phyloP scores from a whole-genome alignment of 2,329 filamentous ascomycete genomes.

The Aspergillus melleus region DNA sequence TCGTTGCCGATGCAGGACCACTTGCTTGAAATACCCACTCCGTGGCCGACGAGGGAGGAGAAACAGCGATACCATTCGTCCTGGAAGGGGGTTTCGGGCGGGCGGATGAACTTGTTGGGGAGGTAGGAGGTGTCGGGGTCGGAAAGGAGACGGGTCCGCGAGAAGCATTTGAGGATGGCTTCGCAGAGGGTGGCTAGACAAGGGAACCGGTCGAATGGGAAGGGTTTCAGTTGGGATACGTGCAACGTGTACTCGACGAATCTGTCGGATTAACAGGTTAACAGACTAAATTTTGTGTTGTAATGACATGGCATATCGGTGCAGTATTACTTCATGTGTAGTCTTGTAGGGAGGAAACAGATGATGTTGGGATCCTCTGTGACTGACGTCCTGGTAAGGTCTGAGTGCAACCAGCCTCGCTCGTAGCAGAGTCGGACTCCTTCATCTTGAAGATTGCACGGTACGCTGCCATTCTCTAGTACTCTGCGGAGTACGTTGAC shows the following conservation, averaged over 20 bases:
- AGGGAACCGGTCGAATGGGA: slow-evolving; percentile 12
- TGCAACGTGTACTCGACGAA: slow-evolving; percentile 11
- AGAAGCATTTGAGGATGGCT: slow-evolving; percentile 9
- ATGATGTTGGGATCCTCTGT: neutral
- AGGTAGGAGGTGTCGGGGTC: slow-evolving; percentile 1
- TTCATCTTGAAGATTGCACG: slow-evolving; percentile 6
- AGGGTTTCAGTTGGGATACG: slow-evolving; percentile 1
- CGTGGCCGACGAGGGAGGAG: slow-evolving; percentile 2
- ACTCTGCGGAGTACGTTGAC: slow-evolving; percentile 9
- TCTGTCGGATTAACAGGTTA: slow-evolving; percentile 3
- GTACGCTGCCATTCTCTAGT: slow-evolving; percentile 10
- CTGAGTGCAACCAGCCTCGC: slow-evolving; percentile 11
- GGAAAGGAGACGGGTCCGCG: slow-evolving; percentile 6
- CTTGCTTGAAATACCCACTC: slow-evolving; percentile 8
- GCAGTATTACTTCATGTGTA: slow-evolving; percentile 9
- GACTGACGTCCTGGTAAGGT: neutral
- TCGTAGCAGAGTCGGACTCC: slow-evolving; percentile 10
- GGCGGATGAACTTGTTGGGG: neutral
- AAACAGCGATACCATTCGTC: slow-evolving; percentile 16
- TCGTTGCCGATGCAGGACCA: slow-evolving; percentile 11
- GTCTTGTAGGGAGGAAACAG: slow-evolving; percentile 11
- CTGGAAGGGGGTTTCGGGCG: slow-evolving; percentile 12
- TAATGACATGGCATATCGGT: neutral
- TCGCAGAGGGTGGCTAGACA: slow-evolving; percentile 5
- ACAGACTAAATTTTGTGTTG: neutral